Evolutionary conservation across 148 eudicot genomes (phyloP), one percentile per base, ranked within the genome.

Genomic region (Persicaria tinctoria): DNA sequence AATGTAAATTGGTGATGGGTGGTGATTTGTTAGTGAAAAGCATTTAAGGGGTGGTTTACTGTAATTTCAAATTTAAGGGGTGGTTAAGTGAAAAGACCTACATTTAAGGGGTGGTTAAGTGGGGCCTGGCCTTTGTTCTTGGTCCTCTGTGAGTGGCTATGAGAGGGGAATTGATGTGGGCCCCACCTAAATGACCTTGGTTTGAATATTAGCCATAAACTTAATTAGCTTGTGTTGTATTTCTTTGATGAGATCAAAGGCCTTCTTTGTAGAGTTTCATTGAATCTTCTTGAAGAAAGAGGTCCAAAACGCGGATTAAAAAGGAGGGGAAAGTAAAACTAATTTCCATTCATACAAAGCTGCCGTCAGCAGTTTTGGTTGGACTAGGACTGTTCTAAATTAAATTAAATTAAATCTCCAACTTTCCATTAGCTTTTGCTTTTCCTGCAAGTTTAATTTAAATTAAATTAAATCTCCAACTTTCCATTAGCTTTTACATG

Each of bases 251-350:
- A 14, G 23, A 41, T 17, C 27, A 57, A 57, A 20, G 20, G 1
- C 8, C 41, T 20, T 20, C 4, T 8, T 23, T 60, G 13, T 60
- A 32, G 23, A 20, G 66, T 23, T 60, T 10, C 66, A 60, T 38
- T 13, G 70, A 66, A 66, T 47, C 45, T 66, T 66, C 70, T 4
- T 32, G 1, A 32, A 38, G 41, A 41, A 41, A 66, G 5, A 38
- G 14, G 70, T 66, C 70, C 70, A 66, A 66, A 41, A 66, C 70
- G 70, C 47, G 70, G 70, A 66, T 23, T 2, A 60, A 60, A 32
- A 60, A 60, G 66, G 20, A 54, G 59, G 9, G 41, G 3, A 60
- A 66, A 66, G 48, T 12, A 11, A 47, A 60, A 20, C 38, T 32
- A 0, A 23, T 38, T 5, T 57, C 3, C 27, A 8, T 64, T 64